Conservation (phyloP, 495 filamentous ascomycete species). For the Penicillium fimorum region DNA sequence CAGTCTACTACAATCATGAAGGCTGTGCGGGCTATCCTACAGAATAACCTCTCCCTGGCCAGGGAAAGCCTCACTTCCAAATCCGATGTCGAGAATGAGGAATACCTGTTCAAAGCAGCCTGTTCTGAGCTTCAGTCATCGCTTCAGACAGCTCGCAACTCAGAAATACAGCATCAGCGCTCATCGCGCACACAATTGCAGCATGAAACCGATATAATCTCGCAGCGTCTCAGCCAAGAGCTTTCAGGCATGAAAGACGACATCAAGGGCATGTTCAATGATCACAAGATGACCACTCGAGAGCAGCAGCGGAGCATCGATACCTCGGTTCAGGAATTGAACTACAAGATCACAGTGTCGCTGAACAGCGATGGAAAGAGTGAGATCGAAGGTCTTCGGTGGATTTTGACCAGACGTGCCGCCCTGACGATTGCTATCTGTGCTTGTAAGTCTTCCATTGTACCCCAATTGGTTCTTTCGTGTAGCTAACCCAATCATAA, state of each 20-base stretch:
- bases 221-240: constrained; percentile 78
- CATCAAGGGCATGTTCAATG: constrained; percentile 92
- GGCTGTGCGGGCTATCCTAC: constrained; percentile 71
- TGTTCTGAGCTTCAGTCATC: constrained; percentile 89
- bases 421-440: constrained; percentile 68
- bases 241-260: constrained; percentile 78
- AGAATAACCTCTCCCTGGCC: constrained; percentile 76
- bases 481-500: constrained; percentile 28
- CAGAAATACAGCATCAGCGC: constrained; percentile 64
- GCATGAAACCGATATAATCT: constrained; percentile 90
- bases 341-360: constrained; percentile 87
- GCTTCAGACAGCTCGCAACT: constrained; percentile 54
- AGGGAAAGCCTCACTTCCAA: constrained; percentile 72
- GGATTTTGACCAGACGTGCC: constrained; percentile 84
- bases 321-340: constrained; percentile 81
- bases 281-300: constrained; percentile 87
- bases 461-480: neutral
- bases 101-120: constrained; percentile 90
- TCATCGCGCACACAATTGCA: constrained; percentile 81
- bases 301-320: constrained; percentile 83
- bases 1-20: constrained; percentile 87
- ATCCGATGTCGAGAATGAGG: constrained; percentile 81
- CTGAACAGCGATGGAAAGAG: constrained; percentile 84
- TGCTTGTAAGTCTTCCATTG: constrained; percentile 33
- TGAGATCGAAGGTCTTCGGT: constrained; percentile 86